Evolutionary conservation across 192 early-diverging fungal genomes (phyloP).

Genomic region (Funneliformis mosseae): DNA sequence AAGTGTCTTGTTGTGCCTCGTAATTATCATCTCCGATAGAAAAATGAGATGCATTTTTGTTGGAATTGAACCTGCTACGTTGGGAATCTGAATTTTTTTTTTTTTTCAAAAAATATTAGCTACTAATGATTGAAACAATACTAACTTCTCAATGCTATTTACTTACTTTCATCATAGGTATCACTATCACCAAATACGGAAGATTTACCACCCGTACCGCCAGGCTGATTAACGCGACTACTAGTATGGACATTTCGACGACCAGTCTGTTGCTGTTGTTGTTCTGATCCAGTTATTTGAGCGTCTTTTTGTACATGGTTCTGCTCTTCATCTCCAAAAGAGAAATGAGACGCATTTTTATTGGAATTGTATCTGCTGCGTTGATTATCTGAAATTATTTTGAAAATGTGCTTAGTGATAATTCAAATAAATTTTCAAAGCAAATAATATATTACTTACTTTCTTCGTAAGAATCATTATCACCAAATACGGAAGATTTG

Average conservation of each 20-base stretch:
- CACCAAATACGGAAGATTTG: constrained; percentile 26
- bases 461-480: neutral
- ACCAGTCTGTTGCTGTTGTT: neutral
- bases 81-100: too few relatives aligned
- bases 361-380: constrained; percentile 10
- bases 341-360: constrained; percentile 30
- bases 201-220: constrained; percentile 35
- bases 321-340: constrained; percentile 21
- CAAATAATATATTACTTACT: neutral
- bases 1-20: neutral
- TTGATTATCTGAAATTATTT: too few relatives aligned
- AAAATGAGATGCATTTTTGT: constrained; percentile 30
- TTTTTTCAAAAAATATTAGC: neutral
- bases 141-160: neutral
- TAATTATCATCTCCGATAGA: constrained; percentile 22
- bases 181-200: constrained; percentile 9
- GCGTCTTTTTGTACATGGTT: neutral
- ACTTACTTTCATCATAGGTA: neutral
- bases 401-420: neutral
- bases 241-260: constrained; percentile 27
- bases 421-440: neutral
- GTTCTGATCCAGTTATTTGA: constrained; percentile 13
- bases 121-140: neutral
- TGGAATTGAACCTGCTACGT: constrained; percentile 9
- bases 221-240: constrained; percentile 34